Base-by-base conservation (phyloP, 257 asterid genomes). In the Gentiana dahurica region DNA sequence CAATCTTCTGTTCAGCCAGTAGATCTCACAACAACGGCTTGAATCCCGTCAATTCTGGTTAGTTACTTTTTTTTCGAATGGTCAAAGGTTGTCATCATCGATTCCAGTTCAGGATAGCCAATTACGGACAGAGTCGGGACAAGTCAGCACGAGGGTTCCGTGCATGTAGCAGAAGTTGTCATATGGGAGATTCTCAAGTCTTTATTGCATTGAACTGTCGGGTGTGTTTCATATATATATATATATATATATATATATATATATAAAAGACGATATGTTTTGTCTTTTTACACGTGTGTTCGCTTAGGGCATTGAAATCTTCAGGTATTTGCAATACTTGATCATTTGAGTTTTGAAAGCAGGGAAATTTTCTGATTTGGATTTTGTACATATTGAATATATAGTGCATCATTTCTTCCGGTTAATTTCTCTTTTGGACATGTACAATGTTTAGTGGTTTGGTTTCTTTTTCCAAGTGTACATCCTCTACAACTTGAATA, bases 1-100 rank as follows among this genome's bases (percentile, higher is more conserved):
- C 87, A 0, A 63, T 90, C 78, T 87, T 81, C 48, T 62, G 96
- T 74, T 82, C 93, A 37, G 92, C 92, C 6, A 46, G 68, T 37
- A 74, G 94, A 37, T 73, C 85, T 48, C 89, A 80, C 43, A 46
- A 55, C 51, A 46, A 57, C 51, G 77, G 56, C 55, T 12, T 66
- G 61, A 82, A 69, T 38, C 57, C 76, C 12, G 36, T 70, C 39
- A 66, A 77, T 10, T 58, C 74, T 58, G 70, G 75, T 54, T 71
- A 12, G 24, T 24, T 24, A 24, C 24, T 39, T 73, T 79, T 73
- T 65, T 70, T 54, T 75, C 69, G 15, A 73, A 59, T 47, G 53
- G 59, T 44, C 81, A 52, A 7, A 51, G 75, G 37, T 72, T 45
- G 49, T 61, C 82, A 0, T 24, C 24, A 24, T 24, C 1, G 24